A percentile compares a stretch with the other conserved stretches of the same genome.
Evolutionary conservation across 768 basidiomycete species (phyloP).

Genomic region (Hygrophoropsis aurantiaca): DNA sequence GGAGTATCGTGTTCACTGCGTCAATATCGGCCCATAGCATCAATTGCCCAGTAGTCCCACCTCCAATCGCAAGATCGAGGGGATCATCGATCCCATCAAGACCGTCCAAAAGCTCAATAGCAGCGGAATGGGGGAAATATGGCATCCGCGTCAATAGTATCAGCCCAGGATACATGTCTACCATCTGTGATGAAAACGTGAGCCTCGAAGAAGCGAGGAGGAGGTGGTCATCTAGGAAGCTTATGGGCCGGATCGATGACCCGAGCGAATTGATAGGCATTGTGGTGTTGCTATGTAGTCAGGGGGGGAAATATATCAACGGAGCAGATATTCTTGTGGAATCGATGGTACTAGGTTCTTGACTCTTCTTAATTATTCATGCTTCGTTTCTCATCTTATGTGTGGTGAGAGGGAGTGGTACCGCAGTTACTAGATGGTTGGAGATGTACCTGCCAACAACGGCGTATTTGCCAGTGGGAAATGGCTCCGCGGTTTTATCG

Average conservation of each 20-base stretch:
- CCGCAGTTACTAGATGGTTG: too few relatives aligned
- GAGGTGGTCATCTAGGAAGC: constrained; percentile 39
- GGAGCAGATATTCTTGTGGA: constrained; percentile 43
- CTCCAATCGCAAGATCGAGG: constrained; percentile 43
- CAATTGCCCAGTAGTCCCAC: constrained; percentile 42
- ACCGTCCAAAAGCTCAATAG: constrained; percentile 38
- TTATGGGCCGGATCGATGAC: constrained; percentile 44
- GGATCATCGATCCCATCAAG: constrained; percentile 26
- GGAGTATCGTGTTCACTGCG: constrained; percentile 41
- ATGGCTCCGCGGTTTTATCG: too few relatives aligned
- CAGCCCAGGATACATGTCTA: constrained; percentile 45
- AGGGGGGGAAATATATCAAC: constrained; percentile 42
- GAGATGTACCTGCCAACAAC: too few relatives aligned
- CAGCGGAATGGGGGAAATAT: constrained; percentile 42
- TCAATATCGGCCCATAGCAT: constrained; percentile 44
- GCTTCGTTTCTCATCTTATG: too few relatives aligned
- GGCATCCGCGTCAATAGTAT: constrained; percentile 45
- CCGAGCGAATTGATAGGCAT: constrained; percentile 39
- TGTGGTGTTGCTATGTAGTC: constrained; percentile 41
- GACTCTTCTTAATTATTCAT: too few relatives aligned
- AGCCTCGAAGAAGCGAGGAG: constrained; percentile 30
- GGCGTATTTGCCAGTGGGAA: too few relatives aligned
- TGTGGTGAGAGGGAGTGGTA: too few relatives aligned
- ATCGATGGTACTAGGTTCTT: too few relatives aligned
- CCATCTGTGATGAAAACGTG: constrained; percentile 37